phyloP scores from a whole-genome alignment of 257 asterid genomes.

The Paulownia fortunei region DNA sequence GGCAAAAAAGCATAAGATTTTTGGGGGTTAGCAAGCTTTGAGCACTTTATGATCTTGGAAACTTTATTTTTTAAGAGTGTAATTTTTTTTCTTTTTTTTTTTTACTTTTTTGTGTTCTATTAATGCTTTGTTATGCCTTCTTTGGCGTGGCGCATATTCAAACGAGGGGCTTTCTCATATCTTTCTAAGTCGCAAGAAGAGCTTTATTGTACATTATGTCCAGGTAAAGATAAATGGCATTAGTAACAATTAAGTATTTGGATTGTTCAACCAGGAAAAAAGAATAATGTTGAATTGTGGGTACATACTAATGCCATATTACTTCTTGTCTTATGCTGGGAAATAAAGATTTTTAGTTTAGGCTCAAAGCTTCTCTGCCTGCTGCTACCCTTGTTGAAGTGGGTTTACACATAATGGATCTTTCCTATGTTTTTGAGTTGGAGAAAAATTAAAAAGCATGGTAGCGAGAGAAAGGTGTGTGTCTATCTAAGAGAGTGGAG shows the following conservation, averaged over 20 bases:
- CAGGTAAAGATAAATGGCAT: neutral
- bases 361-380: neutral
- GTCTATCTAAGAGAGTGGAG: too few species aligned
- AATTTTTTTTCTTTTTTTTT: neutral
- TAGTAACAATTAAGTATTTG: neutral
- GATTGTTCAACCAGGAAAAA: neutral
- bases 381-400: neutral
- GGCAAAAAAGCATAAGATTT: neutral
- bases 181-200: neutral
- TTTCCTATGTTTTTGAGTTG: neutral
- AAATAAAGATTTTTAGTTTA: neutral
- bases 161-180: too few species aligned
- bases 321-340: neutral
- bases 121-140: neutral
- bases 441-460: neutral
- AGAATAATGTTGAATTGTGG: neutral
- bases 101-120: neutral
- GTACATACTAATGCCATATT: neutral
- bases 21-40: neutral
- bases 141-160: too few species aligned
- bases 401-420: neutral
- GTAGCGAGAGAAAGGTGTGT: neutral
- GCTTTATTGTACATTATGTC: neutral
- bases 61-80: neutral
- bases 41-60: neutral